Evolutionary conservation across 2,329 filamentous ascomycete genomes (phyloP), one percentile per base, ranked within the genome.

Genomic region (Aspergillus ustus): DNA sequence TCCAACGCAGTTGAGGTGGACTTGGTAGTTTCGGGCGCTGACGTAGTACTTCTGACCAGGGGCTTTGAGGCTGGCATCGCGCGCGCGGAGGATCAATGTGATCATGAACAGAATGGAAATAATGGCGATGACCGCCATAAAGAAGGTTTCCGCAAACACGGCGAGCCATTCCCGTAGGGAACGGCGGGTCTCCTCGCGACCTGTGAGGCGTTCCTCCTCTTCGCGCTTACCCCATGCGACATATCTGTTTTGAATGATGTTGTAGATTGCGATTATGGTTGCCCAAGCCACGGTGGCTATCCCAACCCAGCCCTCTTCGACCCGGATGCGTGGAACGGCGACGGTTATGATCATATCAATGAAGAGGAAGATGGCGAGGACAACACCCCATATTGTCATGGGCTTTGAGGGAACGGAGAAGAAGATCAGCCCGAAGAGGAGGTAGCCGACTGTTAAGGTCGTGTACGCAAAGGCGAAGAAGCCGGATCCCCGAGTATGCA

Each of bases 281-380:
- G 92, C 91, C 93, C 91, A 97, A 17, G 92, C 79, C 3, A 94
- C 90, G 46, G 91, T 95, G 9, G 87, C 87, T 59, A 95, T 90
- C n/a, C 95, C 95, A 0, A 95, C 89, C 89, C 93, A 96, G 34
- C 92, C 90, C 77, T 98, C 94, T 75, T 97, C 93, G 20, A 89
- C 82, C 15, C 94, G 86, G 17, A 94, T 85, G 66, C 87, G 85
- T 52, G 88, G 82, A 0, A 97, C 91, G 0, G 90, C 83, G 3
- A 96, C 78, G 44, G 96, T 90, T 57, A 98, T 83, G 69, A 96
- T 88, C 78, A 91, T 86, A 73, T 97, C 87, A 49, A 94, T 79
- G 4, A 92, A 76, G 19, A 96, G 80, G 19, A 95, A 78, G 1
- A 83, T 78, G 0, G 89, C 84, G 66, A 93, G 85, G 45, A 91